Percentiles rank a stretch among this genome's conserved stretches.
Evolutionary conservation across 495 filamentous ascomycete species (phyloP).

Genomic region (Thermochaetoides thermophila): DNA sequence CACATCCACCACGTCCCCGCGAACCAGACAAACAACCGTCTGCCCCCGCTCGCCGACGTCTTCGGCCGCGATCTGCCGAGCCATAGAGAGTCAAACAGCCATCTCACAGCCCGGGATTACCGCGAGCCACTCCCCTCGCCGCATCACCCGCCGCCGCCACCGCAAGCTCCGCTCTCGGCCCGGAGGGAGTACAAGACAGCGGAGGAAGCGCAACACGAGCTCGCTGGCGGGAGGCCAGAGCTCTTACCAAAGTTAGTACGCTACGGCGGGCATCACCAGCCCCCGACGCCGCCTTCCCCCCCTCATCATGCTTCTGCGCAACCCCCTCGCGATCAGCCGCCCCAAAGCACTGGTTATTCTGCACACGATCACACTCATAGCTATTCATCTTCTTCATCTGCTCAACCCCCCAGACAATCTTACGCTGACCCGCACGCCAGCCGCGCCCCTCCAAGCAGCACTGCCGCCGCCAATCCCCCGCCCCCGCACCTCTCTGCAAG

Average conservation of each 20-base stretch:
- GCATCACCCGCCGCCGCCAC: constrained; percentile 35
- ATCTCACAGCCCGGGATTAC: constrained; percentile 31
- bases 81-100: constrained; percentile 52
- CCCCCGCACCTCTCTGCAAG: no score
- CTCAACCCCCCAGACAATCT: background rate
- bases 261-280: constrained; percentile 76
- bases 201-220: constrained; percentile 80
- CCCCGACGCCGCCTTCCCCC: constrained; percentile 86
- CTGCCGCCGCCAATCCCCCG: background rate
- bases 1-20: constrained; percentile 89
- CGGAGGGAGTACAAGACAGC: constrained; percentile 86
- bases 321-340: constrained; percentile 9
- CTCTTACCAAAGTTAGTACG: constrained; percentile 85
- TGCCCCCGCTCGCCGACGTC: constrained; percentile 89
- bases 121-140: constrained; percentile 58
- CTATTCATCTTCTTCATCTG: background rate
- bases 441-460: constrained; percentile 1
- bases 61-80: constrained; percentile 74
- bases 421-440: constrained; percentile 2
- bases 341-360: no score
- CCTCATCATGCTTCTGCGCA: no score
- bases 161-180: constrained; percentile 26
- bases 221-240: constrained; percentile 84
- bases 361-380: background rate
- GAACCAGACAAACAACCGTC: constrained; percentile 75